These are phyloP conservation scores for Aspergillus fischeri DNA, from an alignment of 2,329 filamentous ascomycete genomes.

Conservation along the genomic window DNA sequence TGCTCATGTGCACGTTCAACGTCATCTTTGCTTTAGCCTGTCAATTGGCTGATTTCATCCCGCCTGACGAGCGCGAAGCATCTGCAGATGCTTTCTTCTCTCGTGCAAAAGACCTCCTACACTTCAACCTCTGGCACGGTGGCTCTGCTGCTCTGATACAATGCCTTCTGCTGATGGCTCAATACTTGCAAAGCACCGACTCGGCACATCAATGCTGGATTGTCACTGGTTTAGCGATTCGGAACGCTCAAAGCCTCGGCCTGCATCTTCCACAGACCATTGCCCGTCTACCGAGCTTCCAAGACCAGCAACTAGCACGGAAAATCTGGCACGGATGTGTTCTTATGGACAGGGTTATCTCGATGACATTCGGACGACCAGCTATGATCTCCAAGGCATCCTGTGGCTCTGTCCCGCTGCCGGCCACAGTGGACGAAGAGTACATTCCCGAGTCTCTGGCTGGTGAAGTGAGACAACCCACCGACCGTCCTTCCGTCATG, in stretches of 20 bases:
- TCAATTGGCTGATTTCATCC: slow-evolving; percentile 42
- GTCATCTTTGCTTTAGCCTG: slow-evolving; percentile 46
- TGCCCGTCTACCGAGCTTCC: slow-evolving; percentile 18
- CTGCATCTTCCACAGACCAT: slow-evolving; percentile 43
- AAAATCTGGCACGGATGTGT: slow-evolving; percentile 37
- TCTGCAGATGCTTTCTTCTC: slow-evolving; percentile 42
- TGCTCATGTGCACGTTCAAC: slow-evolving; percentile 45
- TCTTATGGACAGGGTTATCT: slow-evolving; percentile 35
- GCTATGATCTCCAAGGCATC: slow-evolving; percentile 32
- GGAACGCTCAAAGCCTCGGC: slow-evolving; percentile 46
- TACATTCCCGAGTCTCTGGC: slow-evolving; percentile 16
- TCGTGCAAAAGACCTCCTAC: slow-evolving; percentile 41
- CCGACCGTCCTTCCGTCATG: slow-evolving; percentile 25
- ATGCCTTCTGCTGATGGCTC: slow-evolving; percentile 45
- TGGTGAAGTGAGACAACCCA: slow-evolving; percentile 17
- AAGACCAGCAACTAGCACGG: slow-evolving; percentile 27
- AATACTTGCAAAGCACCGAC: slow-evolving; percentile 49
- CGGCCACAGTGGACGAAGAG: slow-evolving; percentile 30
- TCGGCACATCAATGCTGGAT: slow-evolving; percentile 50
- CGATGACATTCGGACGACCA: slow-evolving; percentile 36
- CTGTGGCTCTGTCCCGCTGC: slow-evolving; percentile 25
- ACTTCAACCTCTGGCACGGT: slow-evolving; percentile 42
- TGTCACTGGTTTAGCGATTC: slow-evolving; percentile 44
- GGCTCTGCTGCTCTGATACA: slow-evolving; percentile 46
- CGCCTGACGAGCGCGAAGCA: slow-evolving; percentile 37